phyloP scores from a whole-genome alignment of 106 monocot species.

The Cymbidium sinense region DNA sequence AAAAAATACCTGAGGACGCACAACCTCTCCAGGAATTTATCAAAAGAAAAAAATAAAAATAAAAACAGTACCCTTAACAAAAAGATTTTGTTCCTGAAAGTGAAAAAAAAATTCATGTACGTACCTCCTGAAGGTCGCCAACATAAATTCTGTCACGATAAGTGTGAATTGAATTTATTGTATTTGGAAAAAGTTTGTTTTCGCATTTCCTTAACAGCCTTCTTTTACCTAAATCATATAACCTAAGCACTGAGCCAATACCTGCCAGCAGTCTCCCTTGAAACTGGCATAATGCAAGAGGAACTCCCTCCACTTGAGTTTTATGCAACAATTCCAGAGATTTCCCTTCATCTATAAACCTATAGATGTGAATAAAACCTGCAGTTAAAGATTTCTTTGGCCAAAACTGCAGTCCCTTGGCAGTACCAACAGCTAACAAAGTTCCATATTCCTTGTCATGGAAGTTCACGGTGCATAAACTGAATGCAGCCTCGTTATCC shows the following conservation, averaged over 20 bases:
- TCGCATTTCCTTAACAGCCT: constrained; percentile 91
- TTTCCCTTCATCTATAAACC: constrained; percentile 85
- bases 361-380: constrained; percentile 91
- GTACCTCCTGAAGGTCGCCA: constrained; percentile 97
- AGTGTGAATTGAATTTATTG: constrained; percentile 79
- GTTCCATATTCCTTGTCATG: constrained; percentile 95
- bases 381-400: constrained; percentile 61
- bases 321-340: constrained; percentile 88
- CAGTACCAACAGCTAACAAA: constrained; percentile 86
- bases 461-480: constrained; percentile 91
- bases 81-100: background rate
- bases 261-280: constrained; percentile 91
- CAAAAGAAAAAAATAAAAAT: too few relatives aligned
- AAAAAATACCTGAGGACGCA: background rate
- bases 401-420: constrained; percentile 79
- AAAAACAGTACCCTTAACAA: background rate
- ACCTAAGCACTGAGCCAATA: constrained; percentile 69
- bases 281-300: constrained; percentile 84
- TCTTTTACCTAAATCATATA: constrained; percentile 91
- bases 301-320: constrained; percentile 90
- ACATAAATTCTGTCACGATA: constrained; percentile 97
- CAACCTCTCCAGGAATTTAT: background rate
- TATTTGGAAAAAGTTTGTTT: constrained; percentile 92
- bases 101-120: background rate
- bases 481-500: constrained; percentile 94